phyloP scores from a whole-genome alignment of 495 filamentous ascomycete species.

The Penicillium ucsense region DNA sequence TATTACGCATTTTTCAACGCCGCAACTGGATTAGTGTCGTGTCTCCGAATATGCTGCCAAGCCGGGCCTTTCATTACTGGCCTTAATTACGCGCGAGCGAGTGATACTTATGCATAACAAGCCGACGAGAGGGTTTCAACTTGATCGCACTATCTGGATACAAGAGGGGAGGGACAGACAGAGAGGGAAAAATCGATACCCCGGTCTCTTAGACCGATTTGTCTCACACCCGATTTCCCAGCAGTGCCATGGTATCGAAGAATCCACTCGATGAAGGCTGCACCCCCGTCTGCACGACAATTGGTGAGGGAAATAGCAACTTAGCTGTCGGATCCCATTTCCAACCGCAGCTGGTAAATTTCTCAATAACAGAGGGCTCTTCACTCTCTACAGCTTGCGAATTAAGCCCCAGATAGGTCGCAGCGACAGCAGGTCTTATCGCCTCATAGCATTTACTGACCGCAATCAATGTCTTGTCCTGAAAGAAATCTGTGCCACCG shows the following conservation, averaged over 20 bases:
- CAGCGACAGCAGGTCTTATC: slow-evolving; percentile 36
- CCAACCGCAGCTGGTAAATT: slow-evolving; percentile 37
- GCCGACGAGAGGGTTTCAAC: no score
- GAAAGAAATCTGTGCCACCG: slow-evolving; percentile 26
- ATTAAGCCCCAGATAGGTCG: slow-evolving; percentile 38
- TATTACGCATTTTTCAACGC: slow-evolving; percentile 22
- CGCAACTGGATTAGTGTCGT: neutral
- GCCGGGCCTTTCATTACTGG: no score
- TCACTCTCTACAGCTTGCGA: slow-evolving; percentile 17
- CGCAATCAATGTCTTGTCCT: slow-evolving; percentile 37
- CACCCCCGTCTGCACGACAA: slow-evolving; percentile 18
- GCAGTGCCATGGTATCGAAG: slow-evolving; percentile 25
- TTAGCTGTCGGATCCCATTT: slow-evolving; percentile 30
- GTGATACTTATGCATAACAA: no score
- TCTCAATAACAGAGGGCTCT: slow-evolving; percentile 25
- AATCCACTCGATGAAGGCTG: slow-evolving; percentile 16
- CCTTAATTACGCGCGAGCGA: no score
- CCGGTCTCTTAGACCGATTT: neutral
- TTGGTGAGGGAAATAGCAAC: slow-evolving; percentile 31
- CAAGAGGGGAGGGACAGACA: no score
- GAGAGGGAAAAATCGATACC: neutral
- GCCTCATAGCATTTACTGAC: slow-evolving; percentile 41
- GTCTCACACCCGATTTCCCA: slow-evolving; percentile 18
- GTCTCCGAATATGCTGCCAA: no score
- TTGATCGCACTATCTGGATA: no score